A percentile compares a stretch with the other conserved stretches of the same genome.
Conservation (phyloP, 2,329 filamentous ascomycete species). For the Chaetomium strumarium region DNA sequence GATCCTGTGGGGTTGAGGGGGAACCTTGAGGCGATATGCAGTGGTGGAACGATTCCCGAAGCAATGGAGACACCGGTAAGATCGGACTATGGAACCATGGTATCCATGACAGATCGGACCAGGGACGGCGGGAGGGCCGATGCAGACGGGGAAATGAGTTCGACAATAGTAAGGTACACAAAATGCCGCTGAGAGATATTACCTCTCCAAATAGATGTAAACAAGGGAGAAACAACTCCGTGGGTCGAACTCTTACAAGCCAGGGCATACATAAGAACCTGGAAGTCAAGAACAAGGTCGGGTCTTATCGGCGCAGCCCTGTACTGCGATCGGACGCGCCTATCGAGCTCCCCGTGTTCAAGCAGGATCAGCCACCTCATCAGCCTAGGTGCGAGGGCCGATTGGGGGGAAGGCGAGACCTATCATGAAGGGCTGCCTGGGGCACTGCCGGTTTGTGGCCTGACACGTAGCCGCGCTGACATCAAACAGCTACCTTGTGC, state of each 20-base stretch:
- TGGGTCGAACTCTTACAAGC: neutral
- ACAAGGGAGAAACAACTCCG: constrained; percentile 1
- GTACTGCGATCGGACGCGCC: neutral
- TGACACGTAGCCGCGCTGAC: constrained; percentile 14
- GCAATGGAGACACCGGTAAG: neutral
- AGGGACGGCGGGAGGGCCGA: neutral
- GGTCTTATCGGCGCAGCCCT: neutral
- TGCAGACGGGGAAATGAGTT: neutral
- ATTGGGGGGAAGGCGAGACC: constrained; percentile 3
- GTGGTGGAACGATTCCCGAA: constrained; percentile 6
- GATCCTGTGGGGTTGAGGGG: constrained; percentile 2
- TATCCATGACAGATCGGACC: neutral
- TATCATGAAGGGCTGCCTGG: constrained; percentile 1
- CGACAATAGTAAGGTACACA: neutral
- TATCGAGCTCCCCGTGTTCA: neutral
- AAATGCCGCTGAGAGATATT: neutral
- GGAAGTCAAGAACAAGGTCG: neutral
- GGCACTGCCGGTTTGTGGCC: constrained; percentile 2
- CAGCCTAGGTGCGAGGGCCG: constrained; percentile 7
- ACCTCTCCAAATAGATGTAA: neutral
- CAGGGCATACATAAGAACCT: too few species aligned
- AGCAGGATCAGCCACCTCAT: neutral
- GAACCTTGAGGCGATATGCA: constrained; percentile 5
- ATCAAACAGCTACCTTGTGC: neutral
- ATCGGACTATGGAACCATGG: constrained; percentile 2